phyloP scores from a whole-genome alignment of 2,329 filamentous ascomycete species.

The Pyrenophora graminea region DNA sequence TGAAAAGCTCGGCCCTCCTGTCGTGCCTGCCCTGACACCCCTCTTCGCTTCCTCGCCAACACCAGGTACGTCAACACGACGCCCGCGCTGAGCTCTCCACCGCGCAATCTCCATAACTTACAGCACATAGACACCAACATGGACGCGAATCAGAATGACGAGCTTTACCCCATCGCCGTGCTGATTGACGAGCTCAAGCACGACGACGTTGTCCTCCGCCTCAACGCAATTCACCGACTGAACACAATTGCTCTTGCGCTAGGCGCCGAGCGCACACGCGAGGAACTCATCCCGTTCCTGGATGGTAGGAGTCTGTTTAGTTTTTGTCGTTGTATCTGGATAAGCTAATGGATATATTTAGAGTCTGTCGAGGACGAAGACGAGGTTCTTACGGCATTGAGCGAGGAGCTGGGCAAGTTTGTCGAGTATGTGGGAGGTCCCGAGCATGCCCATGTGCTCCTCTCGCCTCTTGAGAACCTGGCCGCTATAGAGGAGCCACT shows the following conservation, averaged over 20 bases:
- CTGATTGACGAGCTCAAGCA: slow-evolving; percentile 99
- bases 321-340: neutral
- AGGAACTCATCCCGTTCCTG: slow-evolving; percentile 98
- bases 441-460: slow-evolving; percentile 90
- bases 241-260: slow-evolving; percentile 97
- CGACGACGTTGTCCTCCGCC: slow-evolving; percentile 94
- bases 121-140: slow-evolving; percentile 56
- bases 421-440: slow-evolving; percentile 97
- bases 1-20: slow-evolving; percentile 18
- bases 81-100: slow-evolving; percentile 29
- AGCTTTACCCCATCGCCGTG: slow-evolving; percentile 99
- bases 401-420: slow-evolving; percentile 94
- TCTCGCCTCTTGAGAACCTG: slow-evolving; percentile 96
- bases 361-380: slow-evolving; percentile 99
- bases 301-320: slow-evolving; percentile 71
- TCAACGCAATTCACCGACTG: slow-evolving; percentile 97
- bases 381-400: slow-evolving; percentile 94
- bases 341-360: slow-evolving; percentile 53
- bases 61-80: slow-evolving; percentile 45
- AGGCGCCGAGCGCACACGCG: slow-evolving; percentile 92
- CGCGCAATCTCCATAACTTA: slow-evolving; percentile 31
- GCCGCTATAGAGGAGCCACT: slow-evolving; percentile 98
- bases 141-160: slow-evolving; percentile 94
- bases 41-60: slow-evolving; percentile 36
- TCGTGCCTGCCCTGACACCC: slow-evolving; percentile 24